Evolutionary conservation across 2,329 filamentous ascomycete genomes (phyloP), one percentile per base, ranked within the genome.

Genomic region (Penicillium sp.): DNA sequence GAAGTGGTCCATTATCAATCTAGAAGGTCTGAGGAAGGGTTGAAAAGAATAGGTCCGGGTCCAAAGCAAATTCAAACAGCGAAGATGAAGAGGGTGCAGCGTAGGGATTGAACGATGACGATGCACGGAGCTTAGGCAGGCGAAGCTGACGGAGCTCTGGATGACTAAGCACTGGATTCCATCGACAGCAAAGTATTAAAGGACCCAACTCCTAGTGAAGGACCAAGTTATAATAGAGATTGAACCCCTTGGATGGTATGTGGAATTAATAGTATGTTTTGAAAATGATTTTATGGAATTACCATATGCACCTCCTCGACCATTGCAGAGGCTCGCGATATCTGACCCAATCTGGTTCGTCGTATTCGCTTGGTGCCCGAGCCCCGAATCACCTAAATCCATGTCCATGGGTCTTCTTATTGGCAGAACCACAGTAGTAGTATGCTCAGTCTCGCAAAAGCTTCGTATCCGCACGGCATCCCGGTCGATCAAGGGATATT

Each of bases 1-100:
- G 67, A 84, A 81, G 73, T 88, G 85, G 74, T 87, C 87, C 85
- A 88, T 88, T 63, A 54, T 79, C 73, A 53, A 61, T 47, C 37
- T 45, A 49, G 44, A 43, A 45, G 16, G 37, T 16, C 9, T 47
- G 42, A 49, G 48, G 54, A 49, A 27, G 21, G 19, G 13, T 9
- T 13, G 14, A 19, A 10, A 29, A 10, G 7, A 26, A 14, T 14
- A 46, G 22, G 10, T 37, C 5, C 13, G 11, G 22, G 27, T 9
- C 14, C 2, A 16, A 27, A n/a, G 50, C 19, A 37, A 10, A n/a
- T 16, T 19, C n/a, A 33, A 11, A 7, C 33, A 37, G 37, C 3
- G 27, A 22, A 31, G 24, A 48, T 48, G 44, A 49, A 57, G 52
- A 43, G 42, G 49, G 51, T 42, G 58, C 39, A 47, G 56, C 57